Evolutionary conservation across 768 basidiomycete genomes (phyloP).

Genomic region (Hygrocybe coccinea): DNA sequence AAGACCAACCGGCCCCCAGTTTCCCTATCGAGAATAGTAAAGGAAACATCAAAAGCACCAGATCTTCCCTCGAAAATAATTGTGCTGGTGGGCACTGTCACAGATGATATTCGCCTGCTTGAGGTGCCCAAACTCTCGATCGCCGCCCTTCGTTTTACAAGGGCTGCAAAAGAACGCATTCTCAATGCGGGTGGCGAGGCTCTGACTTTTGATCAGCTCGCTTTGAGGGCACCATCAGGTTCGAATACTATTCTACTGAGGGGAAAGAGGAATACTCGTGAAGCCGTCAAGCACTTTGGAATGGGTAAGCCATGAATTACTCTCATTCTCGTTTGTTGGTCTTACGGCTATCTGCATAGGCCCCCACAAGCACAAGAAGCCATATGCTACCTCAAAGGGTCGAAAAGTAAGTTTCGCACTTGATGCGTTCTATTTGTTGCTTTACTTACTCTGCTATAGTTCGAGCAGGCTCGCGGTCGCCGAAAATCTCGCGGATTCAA

Average conservation of each 20-base stretch:
- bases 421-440: not conserved
- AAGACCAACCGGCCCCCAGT: slow-evolving; percentile 96
- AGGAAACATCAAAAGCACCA: slow-evolving; percentile 64
- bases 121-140: slow-evolving; percentile 86
- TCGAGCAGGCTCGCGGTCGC: slow-evolving; percentile 98
- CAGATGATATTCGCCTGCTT: slow-evolving; percentile 87
- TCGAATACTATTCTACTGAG: slow-evolving; percentile 91
- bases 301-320: slow-evolving; percentile 51
- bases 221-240: slow-evolving; percentile 89
- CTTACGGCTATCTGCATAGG: slow-evolving; percentile 31
- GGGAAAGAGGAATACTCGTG: slow-evolving; percentile 88
- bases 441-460: slow-evolving; percentile 42
- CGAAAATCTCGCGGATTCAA: slow-evolving; percentile 98
- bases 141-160: slow-evolving; percentile 93
- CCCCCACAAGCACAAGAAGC: slow-evolving; percentile 98
- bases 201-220: slow-evolving; percentile 95
- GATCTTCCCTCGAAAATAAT: slow-evolving; percentile 78
- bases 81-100: slow-evolving; percentile 87
- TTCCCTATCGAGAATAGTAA: slow-evolving; percentile 87
- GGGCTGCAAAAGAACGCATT: slow-evolving; percentile 90
- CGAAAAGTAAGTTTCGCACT: slow-evolving; percentile 60
- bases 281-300: slow-evolving; percentile 97
- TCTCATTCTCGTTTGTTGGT: not conserved
- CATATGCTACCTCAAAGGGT: slow-evolving; percentile 91
- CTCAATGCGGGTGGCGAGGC: slow-evolving; percentile 92